Evolutionary conservation across 441 rosid genomes (phyloP), one percentile per base, ranked within the genome.

Genomic region (Cnidoscolus chayamansa): DNA sequence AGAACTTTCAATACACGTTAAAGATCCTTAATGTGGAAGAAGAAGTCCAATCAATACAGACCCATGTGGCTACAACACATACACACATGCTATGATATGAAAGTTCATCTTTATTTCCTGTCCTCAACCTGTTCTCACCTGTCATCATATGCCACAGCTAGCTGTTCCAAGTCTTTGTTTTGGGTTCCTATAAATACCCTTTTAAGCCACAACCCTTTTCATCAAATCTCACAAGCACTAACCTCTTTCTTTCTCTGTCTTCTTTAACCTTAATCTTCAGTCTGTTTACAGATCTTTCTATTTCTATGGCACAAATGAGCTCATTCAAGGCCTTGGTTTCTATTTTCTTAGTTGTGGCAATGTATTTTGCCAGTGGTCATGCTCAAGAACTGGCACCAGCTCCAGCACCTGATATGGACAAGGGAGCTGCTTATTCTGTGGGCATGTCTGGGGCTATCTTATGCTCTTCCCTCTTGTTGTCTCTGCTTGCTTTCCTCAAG

Each of bases 321-420:
- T 40, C 63, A 30, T 32, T 63, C 19, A 66, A 60, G 72, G 68
- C 63, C 25, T 0, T 58, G 45, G 72, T 56, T 49, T 31, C 25
- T 4, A 3, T 72, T 45, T 20, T 67, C 2, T 6, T 70, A 43
- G 56, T 59, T 12, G 51, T 75, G 77, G 77, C 70, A 10, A 53
- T 72, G 25, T 51, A 57, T 31, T 51, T 40, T 1, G 67, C 59
- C 17, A n/a, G 65, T 50, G 78, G 30, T 57, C 51, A 79, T 0
- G 75, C 76, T 25, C 79, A 77, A 69, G 76, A 72, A 2, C 0
- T 40, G 45, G 74, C 78, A 9, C 74, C 83, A 1, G 69, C 79
- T 0, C 83, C 83, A 6, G 63, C 78, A 3, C 79, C 74, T 35
- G 0, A 62, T 12, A 53, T 53, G 55, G 68, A 11, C 66, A 55